phyloP scores from a whole-genome alignment of 2,329 filamentous ascomycete species.

The Sporothrix variecibatus region DNA sequence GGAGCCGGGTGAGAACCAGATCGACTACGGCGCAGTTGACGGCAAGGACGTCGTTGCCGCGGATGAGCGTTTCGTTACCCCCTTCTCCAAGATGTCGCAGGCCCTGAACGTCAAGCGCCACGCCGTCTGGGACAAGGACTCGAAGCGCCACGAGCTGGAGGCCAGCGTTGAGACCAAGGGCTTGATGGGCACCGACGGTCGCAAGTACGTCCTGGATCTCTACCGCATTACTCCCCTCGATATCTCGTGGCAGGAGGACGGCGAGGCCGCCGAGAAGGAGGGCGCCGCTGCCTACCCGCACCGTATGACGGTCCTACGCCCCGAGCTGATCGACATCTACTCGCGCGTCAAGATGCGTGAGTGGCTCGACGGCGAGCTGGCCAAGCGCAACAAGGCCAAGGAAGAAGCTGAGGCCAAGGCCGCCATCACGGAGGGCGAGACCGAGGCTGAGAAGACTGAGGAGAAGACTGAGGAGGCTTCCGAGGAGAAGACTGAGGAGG shows the following conservation, averaged over 20 bases:
- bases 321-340: constrained; percentile 86
- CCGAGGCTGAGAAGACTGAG: constrained; percentile 56
- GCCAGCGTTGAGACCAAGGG: constrained; percentile 98
- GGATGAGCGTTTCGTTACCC: constrained; percentile 78
- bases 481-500: constrained; percentile 41
- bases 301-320: constrained; percentile 89
- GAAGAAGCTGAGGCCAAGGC: constrained; percentile 24
- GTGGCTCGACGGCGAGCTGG: constrained; percentile 79
- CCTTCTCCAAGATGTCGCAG: constrained; percentile 90
- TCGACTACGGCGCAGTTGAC: constrained; percentile 97
- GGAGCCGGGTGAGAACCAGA: constrained; percentile 96
- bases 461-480: constrained; percentile 34
- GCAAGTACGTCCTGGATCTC: constrained; percentile 95
- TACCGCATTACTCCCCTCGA: constrained; percentile 94
- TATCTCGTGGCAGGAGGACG: constrained; percentile 84
- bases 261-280: constrained; percentile 45
- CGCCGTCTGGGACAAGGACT: constrained; percentile 96
- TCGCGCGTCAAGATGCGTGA: constrained; percentile 84
- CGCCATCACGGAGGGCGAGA: constrained; percentile 45
- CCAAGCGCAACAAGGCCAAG: constrained; percentile 56
- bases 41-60: constrained; percentile 93
- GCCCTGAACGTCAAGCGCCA: constrained; percentile 91
- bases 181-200: constrained; percentile 90
- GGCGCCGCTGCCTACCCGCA: constrained; percentile 73
- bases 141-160: constrained; percentile 85